These are phyloP conservation scores for Neodidymelliopsis sp. DNA, from an alignment of 2,329 filamentous ascomycete species.

Conservation along the genomic window DNA sequence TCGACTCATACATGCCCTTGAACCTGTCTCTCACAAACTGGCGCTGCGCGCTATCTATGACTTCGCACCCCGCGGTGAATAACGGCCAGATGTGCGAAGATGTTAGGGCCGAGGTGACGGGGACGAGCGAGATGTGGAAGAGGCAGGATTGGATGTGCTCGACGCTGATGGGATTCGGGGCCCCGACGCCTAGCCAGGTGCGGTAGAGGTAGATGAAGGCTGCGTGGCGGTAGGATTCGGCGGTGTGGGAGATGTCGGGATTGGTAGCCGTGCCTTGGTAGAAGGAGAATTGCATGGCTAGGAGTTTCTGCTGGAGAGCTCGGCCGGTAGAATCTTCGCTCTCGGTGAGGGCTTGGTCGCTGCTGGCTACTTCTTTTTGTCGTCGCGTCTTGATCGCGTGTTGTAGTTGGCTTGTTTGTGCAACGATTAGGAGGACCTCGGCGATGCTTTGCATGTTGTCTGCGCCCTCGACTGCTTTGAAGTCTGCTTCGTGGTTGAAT, in stretches of 20 bases:
- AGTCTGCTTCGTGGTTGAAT: slow-evolving; percentile 28
- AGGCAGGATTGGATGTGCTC: slow-evolving; percentile 39
- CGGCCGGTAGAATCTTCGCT: slow-evolving; percentile 28
- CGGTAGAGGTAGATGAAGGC: slow-evolving; percentile 47
- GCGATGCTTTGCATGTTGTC: slow-evolving; percentile 35
- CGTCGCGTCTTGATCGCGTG: slow-evolving; percentile 27
- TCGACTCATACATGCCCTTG: slow-evolving; percentile 30
- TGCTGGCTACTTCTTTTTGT: neutral
- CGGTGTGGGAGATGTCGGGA: slow-evolving; percentile 31
- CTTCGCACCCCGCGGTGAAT: slow-evolving; percentile 43
- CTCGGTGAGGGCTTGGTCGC: slow-evolving; percentile 20
- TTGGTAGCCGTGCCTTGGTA: slow-evolving; percentile 11
- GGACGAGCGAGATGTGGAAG: slow-evolving; percentile 23
- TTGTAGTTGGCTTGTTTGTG: slow-evolving; percentile 37
- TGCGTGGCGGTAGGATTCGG: slow-evolving; percentile 41
- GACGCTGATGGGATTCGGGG: slow-evolving; percentile 40
- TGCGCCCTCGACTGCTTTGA: slow-evolving; percentile 35
- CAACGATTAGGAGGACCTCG: slow-evolving; percentile 34
- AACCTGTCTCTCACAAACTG: slow-evolving; percentile 38
- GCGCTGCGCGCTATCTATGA: slow-evolving; percentile 28
- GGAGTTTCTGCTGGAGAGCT: slow-evolving; percentile 27
- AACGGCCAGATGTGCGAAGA: slow-evolving; percentile 44
- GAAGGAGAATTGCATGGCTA: slow-evolving; percentile 26
- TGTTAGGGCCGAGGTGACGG: slow-evolving; percentile 32
- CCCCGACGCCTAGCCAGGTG: slow-evolving; percentile 42